A percentile compares a stretch with the other conserved stretches of the same genome.
These are phyloP conservation scores for Fraxinus excelsior DNA, from an alignment of 257 asterid genomes.

Conservation along the genomic window DNA sequence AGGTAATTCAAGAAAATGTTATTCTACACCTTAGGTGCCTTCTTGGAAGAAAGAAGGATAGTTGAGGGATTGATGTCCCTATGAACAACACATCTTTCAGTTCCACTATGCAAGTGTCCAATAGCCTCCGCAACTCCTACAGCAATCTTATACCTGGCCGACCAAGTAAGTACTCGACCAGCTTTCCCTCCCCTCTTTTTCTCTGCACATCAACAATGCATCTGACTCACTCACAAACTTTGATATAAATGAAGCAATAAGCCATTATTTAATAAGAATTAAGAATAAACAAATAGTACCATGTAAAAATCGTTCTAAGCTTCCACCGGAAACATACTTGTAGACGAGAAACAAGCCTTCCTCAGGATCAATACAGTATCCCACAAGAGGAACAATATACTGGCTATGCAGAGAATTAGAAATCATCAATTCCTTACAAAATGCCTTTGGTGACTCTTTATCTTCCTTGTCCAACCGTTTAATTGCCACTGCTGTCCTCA, in stretches of 20 bases:
- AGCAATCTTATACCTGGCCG: conserved; percentile 67
- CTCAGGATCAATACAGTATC: conserved; percentile 84
- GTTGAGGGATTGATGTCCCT: conserved; percentile 94
- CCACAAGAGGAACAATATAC: conserved; percentile 74
- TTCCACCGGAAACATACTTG: conserved; percentile 87
- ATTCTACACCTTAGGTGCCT: conserved; percentile 59
- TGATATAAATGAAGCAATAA: background rate
- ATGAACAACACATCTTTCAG: conserved; percentile 87
- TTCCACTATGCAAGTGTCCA: conserved; percentile 69
- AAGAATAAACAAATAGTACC: conserved; percentile 35
- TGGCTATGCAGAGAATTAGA: conserved; percentile 76
- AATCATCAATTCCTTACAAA: conserved; percentile 88
- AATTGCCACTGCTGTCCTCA: conserved; percentile 67
- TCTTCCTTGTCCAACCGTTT: conserved; percentile 80
- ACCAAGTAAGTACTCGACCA: conserved; percentile 58
- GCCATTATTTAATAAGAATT: background rate
- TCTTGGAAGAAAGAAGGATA: conserved; percentile 81
- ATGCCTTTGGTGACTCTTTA: conserved; percentile 77
- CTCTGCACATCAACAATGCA: conserved; percentile 41
- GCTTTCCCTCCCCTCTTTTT: conserved; percentile 66
- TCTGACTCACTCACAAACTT: conserved; percentile 20
- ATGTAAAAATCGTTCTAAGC: conserved; percentile 74
- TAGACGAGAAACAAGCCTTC: conserved; percentile 82
- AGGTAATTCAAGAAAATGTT: conserved; percentile 18
- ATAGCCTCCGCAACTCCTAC: conserved; percentile 80